Evolutionary conservation across 371 early-diverging fungal genomes (phyloP), one percentile per base, ranked within the genome.

Genomic region (Mucor racemosus): DNA sequence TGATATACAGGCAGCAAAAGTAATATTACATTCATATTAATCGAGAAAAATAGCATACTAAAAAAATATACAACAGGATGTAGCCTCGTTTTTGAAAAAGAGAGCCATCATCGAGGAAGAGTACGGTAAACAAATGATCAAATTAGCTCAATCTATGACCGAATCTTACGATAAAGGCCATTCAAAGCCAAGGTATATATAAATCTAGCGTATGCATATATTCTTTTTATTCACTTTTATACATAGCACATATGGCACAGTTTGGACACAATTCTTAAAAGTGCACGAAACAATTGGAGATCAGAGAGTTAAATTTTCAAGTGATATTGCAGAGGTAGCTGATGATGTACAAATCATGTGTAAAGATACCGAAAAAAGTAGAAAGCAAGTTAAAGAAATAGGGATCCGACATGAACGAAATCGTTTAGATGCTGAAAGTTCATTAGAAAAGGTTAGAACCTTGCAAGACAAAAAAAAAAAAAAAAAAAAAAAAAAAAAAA

Each of bases 331-430:
- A 4, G 89, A 89, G 39, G 78, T 90, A 19, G 83, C 90, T 15
- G 94, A 93, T 15, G 91, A 92, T 50, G 72, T 93, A 33, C 75
- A 79, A 34, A 69, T 86, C 6, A 73, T 90, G n/a, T 81, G 79
- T 68, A 94, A 91, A 76, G 91, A 93, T 61, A 91, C 89, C 10
- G 94, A 93, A 66, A 80, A 90, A 36, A 85, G 85, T 53, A 82
- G 94, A 62, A 93, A 93, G 71, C 89, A 91, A 78, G 82, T 89
- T 7, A 93, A 93, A 72, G 94, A 93, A 59, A 81, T 86, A 33
- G 90, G 91, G 15, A 72, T 76, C 41, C 86, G 84, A 42, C 86
- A 91, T 58, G 88, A 86, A 66, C 90, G 87, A 66, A 73, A 71
- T 21, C 79, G 90, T 33, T 74, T 78, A 19, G 92, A 93, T 31